phyloP scores from a whole-genome alignment of 805 yeast genomes.

The Brettanomyces naardenensis region DNA sequence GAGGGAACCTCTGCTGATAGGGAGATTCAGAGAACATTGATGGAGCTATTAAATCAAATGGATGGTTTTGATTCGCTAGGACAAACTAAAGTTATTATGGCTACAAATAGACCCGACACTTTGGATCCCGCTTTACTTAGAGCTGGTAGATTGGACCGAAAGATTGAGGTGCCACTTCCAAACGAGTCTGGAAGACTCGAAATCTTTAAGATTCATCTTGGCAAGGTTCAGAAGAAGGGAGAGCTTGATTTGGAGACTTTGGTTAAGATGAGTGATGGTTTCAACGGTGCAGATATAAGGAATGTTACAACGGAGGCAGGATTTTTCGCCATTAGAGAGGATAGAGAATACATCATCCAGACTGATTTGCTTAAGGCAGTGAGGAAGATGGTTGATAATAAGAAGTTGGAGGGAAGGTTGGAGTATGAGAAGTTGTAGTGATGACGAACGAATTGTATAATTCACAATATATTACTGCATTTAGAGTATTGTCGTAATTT shows the following conservation, averaged over 20 bases:
- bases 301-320: conserved; percentile 98
- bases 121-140: conserved; percentile 94
- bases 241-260: conserved; percentile 86
- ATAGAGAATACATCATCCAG: conserved; percentile 89
- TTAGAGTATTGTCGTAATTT: conserved; percentile 6
- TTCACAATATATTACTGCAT: not conserved
- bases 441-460: no score
- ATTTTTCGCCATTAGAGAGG: conserved; percentile 95
- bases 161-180: conserved; percentile 91
- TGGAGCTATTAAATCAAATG: conserved; percentile 97
- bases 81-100: conserved; percentile 96
- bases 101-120: conserved; percentile 98
- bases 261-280: conserved; percentile 98
- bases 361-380: conserved; percentile 97
- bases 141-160: conserved; percentile 96
- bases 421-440: conserved; percentile 90
- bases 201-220: conserved; percentile 86
- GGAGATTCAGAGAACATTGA: conserved; percentile 94
- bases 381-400: conserved; percentile 92
- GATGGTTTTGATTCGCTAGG: conserved; percentile 97
- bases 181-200: conserved; percentile 94
- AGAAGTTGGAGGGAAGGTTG: conserved; percentile 65
- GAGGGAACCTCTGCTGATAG: conserved; percentile 99
- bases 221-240: conserved; percentile 81
- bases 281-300: conserved; percentile 97